Evolutionary conservation across 164 flowering plant species (phyloP).

Genomic region (Cinnamomum chago): DNA sequence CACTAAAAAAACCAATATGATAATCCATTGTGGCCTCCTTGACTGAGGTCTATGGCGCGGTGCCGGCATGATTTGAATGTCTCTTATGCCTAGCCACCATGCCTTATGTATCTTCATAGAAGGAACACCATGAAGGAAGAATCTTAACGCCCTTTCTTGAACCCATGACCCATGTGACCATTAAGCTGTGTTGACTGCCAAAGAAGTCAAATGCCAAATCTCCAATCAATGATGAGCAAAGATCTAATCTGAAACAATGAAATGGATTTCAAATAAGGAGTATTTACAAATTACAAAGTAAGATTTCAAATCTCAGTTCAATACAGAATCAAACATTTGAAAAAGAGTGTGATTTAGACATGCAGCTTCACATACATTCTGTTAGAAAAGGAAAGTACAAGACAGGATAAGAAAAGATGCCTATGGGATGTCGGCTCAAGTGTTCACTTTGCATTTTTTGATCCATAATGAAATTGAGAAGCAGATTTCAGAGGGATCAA

Average conservation of each 20-base stretch:
- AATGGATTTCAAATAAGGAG: background rate
- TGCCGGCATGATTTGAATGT: constrained; percentile 57
- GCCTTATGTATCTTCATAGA: constrained; percentile 58
- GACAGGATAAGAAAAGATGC: background rate
- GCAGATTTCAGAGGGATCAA: background rate
- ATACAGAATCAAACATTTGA: background rate
- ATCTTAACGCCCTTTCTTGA: background rate
- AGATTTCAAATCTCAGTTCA: background rate
- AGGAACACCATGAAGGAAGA: constrained; percentile 28
- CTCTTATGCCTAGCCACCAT: constrained; percentile 67
- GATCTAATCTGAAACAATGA: background rate
- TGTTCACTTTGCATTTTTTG: background rate
- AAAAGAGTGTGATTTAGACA: background rate
- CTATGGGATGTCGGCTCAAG: background rate
- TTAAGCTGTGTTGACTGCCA: background rate
- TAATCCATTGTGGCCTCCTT: constrained; percentile 80
- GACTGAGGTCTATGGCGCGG: constrained; percentile 70
- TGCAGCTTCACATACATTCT: background rate
- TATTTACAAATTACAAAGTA: background rate
- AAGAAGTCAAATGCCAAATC: background rate
- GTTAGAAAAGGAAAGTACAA: background rate
- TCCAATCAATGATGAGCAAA: background rate
- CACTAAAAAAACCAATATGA: constrained; percentile 64
- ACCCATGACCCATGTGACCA: background rate
- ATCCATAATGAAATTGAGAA: background rate